These are phyloP conservation scores for Pseudogymnoascus sp. DNA, from an alignment of 2,329 filamentous ascomycete genomes.

Conservation along the genomic window DNA sequence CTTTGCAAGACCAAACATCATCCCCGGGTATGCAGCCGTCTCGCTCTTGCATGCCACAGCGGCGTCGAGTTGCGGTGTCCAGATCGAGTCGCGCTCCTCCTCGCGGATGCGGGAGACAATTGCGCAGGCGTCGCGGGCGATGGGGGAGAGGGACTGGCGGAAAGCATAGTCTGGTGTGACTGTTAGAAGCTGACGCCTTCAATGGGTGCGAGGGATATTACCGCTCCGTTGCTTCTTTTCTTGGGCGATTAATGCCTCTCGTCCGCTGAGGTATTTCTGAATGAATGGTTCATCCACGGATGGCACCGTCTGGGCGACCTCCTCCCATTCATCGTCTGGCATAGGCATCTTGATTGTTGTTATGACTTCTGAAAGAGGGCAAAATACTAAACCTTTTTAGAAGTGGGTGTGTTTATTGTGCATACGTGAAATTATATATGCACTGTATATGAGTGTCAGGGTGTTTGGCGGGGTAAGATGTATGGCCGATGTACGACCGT, in stretches of 20 bases:
- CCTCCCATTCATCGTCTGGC: conserved; percentile 49
- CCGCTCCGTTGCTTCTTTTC: conserved; percentile 79
- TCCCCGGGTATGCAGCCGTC: conserved; percentile 68
- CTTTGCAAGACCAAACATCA: conserved; percentile 87
- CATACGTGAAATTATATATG: background rate
- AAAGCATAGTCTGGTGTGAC: conserved; percentile 53
- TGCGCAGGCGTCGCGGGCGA: conserved; percentile 65
- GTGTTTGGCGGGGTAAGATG: background rate
- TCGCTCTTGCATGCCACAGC: conserved; percentile 53
- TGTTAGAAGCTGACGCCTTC: conserved; percentile 21
- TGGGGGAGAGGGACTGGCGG: conserved; percentile 64
- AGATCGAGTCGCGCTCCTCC: conserved; percentile 66
- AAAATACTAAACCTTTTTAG: background rate
- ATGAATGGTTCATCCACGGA: conserved; percentile 62
- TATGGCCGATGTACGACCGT: background rate
- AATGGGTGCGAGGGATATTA: conserved; percentile 29
- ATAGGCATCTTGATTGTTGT: conserved; percentile 3
- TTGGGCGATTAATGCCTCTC: conserved; percentile 65
- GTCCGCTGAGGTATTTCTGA: conserved; percentile 68
- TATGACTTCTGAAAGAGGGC: background rate
- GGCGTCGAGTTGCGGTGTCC: conserved; percentile 67
- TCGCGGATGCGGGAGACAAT: conserved; percentile 74
- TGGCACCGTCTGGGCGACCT: conserved; percentile 48
- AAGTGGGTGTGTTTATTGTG: background rate
- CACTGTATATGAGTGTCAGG: background rate